Evolutionary conservation across 306 rosid genomes (phyloP).

Genomic region (Trifolium repens): DNA sequence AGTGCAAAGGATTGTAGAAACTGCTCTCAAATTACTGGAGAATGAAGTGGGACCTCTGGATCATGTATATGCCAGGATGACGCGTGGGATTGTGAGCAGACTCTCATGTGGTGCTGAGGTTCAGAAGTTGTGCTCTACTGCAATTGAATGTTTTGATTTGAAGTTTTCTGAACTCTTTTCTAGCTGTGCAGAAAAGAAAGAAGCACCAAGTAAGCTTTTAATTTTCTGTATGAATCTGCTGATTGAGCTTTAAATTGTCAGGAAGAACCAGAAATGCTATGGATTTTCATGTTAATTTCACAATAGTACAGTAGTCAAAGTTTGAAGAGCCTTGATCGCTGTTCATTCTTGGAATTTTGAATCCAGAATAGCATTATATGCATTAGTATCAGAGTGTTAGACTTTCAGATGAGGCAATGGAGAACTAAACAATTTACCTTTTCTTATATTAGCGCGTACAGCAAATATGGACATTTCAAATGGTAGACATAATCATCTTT

Average conservation of each 20-base stretch:
- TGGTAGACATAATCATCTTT: background rate
- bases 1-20: conserved; percentile 61
- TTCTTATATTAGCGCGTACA: background rate
- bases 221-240: conserved; percentile 27
- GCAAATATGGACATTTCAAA: background rate
- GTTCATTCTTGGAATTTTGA: conserved; percentile 27
- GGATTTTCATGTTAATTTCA: conserved; percentile 16
- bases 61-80: conserved; percentile 72
- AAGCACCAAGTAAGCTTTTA: conserved; percentile 60
- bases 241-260: conserved; percentile 13
- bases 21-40: conserved; percentile 61
- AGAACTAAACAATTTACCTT: conserved; percentile 13
- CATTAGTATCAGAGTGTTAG: background rate
- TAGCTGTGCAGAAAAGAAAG: conserved; percentile 49
- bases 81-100: conserved; percentile 85
- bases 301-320: conserved; percentile 1
- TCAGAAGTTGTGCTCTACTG: conserved; percentile 78
- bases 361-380: conserved; percentile 29
- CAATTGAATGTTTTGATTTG: conserved; percentile 68
- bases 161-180: conserved; percentile 49
- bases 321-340: conserved; percentile 1
- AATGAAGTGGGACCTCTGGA: conserved; percentile 81
- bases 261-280: conserved; percentile 7
- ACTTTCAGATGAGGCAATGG: conserved; percentile 15
- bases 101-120: conserved; percentile 89